Base-by-base conservation (phyloP, 1,284 basidiomycete species). In the Cryptococcus sp. region DNA sequence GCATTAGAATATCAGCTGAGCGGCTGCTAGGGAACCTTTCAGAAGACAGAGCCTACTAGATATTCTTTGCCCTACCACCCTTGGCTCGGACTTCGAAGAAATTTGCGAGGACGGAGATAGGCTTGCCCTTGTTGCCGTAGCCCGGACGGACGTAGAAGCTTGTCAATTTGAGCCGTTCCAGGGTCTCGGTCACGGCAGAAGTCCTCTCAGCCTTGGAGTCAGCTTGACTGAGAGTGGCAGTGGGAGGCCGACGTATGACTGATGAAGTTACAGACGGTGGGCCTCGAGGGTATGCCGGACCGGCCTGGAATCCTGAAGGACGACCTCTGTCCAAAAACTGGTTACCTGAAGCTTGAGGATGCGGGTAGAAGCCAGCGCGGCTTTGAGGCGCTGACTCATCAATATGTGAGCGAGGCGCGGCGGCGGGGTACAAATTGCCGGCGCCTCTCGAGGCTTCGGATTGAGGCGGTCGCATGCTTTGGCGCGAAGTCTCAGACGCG, bases 91-190 rank as follows among this genome's bases (percentile, higher is more conserved):
- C 72, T 17, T 59, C 50, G 48, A 67, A 74, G 61, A 65, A 71
- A 52, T 74, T 74, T 4, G 69, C 60, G 15, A 57, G 46, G 39
- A 74, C 67, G 5, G 37, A 50, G n/a, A 74, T 46, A 8, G 48
- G 45, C 45, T 50, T 61, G 20, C 70, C 72, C 8, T 47, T 46
- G 17, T 57, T 57, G 6, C 69, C 72, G 50, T 55, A 72, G 2
- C 67, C 70, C 11, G 72, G 72, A 23, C 70, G 63, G 13, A 73
- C 71, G 55, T 60, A 63, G 60, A 66, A 73, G 46, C 63, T 66
- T 4, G 61, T 68, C 34, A 70, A 59, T 20, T 61, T 50, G 1
- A 69, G 53, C 47, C 55, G 58, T 50, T 64, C 60, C 13, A 68
- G 52, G 20, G 53, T 44, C 13, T 67, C 62, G 25, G 58, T 47